These are phyloP conservation scores for Solanum stenotomum DNA, from an alignment of 257 asterid genomes.

Conservation along the genomic window DNA sequence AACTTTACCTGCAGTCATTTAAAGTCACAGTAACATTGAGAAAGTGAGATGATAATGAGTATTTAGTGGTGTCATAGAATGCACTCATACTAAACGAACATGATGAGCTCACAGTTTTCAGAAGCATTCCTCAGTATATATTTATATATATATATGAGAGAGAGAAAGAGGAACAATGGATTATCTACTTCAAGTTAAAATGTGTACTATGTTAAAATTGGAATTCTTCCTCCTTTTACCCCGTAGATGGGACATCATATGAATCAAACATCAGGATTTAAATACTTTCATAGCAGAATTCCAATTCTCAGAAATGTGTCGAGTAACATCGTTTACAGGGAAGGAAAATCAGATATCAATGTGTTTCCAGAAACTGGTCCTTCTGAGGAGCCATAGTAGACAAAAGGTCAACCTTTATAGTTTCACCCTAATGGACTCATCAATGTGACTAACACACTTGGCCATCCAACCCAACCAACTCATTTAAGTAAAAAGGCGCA, in stretches of 20 bases:
- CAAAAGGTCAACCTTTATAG: background rate
- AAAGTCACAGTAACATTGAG: background rate
- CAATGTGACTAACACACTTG: background rate
- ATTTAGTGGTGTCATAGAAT: background rate
- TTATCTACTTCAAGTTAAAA: background rate
- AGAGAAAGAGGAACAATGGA: background rate
- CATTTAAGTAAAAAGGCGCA: background rate
- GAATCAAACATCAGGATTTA: background rate
- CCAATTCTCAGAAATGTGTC: background rate
- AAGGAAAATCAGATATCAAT: background rate
- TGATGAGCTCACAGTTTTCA: background rate
- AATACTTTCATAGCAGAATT: background rate
- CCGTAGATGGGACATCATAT: background rate
- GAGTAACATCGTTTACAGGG: background rate
- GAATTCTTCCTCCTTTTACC: background rate
- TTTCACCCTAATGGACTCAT: background rate
- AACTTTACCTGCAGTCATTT: constrained; percentile 47
- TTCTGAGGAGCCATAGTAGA: background rate
- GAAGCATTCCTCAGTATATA: background rate
- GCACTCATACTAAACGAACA: background rate
- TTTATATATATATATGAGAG: background rate
- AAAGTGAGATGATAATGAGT: background rate
- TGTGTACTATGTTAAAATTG: background rate
- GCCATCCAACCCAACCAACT: background rate
- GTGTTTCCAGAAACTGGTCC: background rate